Evolutionary conservation across 1,284 basidiomycete genomes (phyloP).

Genomic region (Microbotryum lychnidis-dioicae): DNA sequence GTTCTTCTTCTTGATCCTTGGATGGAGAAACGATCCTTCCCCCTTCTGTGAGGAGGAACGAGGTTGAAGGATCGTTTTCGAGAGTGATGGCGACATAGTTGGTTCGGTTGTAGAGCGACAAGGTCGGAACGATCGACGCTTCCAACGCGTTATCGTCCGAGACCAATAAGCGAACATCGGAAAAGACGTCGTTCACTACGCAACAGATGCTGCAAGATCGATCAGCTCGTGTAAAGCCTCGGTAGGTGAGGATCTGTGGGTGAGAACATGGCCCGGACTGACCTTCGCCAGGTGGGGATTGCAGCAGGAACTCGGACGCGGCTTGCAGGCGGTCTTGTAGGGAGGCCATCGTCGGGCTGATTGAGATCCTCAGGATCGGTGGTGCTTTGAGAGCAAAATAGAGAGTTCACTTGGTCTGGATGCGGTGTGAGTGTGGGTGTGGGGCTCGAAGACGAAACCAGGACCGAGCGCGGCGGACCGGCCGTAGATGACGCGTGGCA

Average conservation of each 20-base stretch:
- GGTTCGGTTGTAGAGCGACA: constrained; percentile 71
- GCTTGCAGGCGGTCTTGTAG: constrained; percentile 14
- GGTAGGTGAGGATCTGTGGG: constrained; percentile 11
- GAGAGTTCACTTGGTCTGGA: no score
- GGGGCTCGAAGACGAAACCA: no score
- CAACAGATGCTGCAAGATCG: background rate
- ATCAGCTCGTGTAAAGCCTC: background rate
- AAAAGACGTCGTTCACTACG: constrained; percentile 27
- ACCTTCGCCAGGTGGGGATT: constrained; percentile 83
- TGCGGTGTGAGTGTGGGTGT: no score
- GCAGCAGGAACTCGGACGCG: constrained; percentile 69
- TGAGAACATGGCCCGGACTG: constrained; percentile 18
- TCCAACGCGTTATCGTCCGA: constrained; percentile 73
- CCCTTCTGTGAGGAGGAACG: no score
- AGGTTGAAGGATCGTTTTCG: no score
- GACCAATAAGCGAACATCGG: constrained; percentile 81
- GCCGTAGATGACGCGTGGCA: no score
- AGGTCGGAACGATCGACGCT: constrained; percentile 61
- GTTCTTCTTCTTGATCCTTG: no score
- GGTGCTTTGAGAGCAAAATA: no score
- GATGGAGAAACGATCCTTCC: no score
- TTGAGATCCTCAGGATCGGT: no score
- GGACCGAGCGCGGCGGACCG: no score
- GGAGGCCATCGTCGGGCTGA: constrained; percentile 8
- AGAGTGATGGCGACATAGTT: constrained; percentile 73